phyloP scores from a whole-genome alignment of 305 asterid species.

The Lippia alba region DNA sequence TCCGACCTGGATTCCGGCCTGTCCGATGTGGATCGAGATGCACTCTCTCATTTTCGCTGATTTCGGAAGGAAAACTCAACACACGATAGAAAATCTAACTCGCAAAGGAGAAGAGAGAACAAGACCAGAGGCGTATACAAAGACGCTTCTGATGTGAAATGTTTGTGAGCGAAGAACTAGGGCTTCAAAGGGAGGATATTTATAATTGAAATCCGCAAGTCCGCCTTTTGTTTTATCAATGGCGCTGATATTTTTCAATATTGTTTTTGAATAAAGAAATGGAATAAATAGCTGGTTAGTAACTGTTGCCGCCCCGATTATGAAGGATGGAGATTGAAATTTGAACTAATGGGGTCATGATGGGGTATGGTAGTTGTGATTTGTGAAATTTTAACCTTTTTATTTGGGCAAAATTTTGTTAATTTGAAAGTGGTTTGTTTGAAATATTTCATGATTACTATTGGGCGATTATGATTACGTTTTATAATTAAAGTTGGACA shows the following conservation, averaged over 20 bases:
- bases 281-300: slow-evolving; percentile 17
- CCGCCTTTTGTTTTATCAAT: neutral
- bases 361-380: neutral
- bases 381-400: too few species aligned
- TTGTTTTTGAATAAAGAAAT: neutral
- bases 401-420: too few species aligned
- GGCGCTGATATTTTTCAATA: slow-evolving; percentile 16
- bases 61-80: neutral
- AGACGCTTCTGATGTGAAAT: slow-evolving; percentile 45
- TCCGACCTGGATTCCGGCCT: slow-evolving; percentile 51
- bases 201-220: neutral
- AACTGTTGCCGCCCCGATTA: slow-evolving; percentile 22
- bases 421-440: too few species aligned
- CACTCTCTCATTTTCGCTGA: slow-evolving; percentile 45
- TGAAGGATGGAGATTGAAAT: slow-evolving; percentile 7
- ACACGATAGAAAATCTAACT: neutral
- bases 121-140: slow-evolving; percentile 46
- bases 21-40: slow-evolving; percentile 54
- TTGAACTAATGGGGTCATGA: neutral
- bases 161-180: neutral
- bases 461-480: too few species aligned
- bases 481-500: too few species aligned
- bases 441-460: too few species aligned
- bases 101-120: neutral
- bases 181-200: slow-evolving; percentile 9